Evolutionary conservation across 75 land plant genomes (phyloP).

Genomic region (Pinus taeda): DNA sequence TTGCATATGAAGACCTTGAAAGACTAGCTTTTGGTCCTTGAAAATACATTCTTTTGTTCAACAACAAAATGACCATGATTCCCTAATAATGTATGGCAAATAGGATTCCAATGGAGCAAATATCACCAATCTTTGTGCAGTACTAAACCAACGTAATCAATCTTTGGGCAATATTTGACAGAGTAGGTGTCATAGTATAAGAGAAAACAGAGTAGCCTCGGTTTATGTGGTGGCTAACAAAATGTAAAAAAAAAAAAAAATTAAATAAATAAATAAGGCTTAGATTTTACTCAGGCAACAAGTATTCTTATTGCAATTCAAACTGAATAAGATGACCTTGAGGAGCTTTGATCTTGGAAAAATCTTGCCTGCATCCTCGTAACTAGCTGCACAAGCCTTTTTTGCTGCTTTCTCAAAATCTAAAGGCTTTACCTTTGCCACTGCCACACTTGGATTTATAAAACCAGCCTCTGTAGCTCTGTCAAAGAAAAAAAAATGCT

Average conservation of each 20-base stretch:
- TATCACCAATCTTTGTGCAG: too few relatives aligned
- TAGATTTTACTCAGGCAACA: slow-evolving; percentile 83
- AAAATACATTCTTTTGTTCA: slow-evolving; percentile 73
- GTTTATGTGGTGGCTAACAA: too few relatives aligned
- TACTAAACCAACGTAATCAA: too few relatives aligned
- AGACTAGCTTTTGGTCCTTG: slow-evolving; percentile 65
- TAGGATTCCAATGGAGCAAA: too few relatives aligned
- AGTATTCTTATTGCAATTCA: slow-evolving; percentile 76
- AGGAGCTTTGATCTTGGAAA: slow-evolving; percentile 71
- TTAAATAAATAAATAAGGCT: slow-evolving; percentile 40
- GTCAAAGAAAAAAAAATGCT: slow-evolving; percentile 89
- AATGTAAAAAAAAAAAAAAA: too few relatives aligned
- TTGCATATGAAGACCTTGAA: slow-evolving; percentile 75
- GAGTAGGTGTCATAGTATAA: too few relatives aligned
- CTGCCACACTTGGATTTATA: slow-evolving; percentile 30
- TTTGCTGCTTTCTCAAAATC: slow-evolving; percentile 71
- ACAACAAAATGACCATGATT: too few relatives aligned
- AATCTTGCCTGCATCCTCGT: slow-evolving; percentile 45
- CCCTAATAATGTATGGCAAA: too few relatives aligned
- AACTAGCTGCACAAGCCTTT: slow-evolving; percentile 50
- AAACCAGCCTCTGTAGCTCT: slow-evolving; percentile 83
- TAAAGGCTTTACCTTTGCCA: slow-evolving; percentile 54
- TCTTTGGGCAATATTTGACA: too few relatives aligned
- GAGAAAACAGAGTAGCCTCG: too few relatives aligned
- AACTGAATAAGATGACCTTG: slow-evolving; percentile 77